Conservation (phyloP, 73 alveolate genomes). For the Urostyla sp. region DNA sequence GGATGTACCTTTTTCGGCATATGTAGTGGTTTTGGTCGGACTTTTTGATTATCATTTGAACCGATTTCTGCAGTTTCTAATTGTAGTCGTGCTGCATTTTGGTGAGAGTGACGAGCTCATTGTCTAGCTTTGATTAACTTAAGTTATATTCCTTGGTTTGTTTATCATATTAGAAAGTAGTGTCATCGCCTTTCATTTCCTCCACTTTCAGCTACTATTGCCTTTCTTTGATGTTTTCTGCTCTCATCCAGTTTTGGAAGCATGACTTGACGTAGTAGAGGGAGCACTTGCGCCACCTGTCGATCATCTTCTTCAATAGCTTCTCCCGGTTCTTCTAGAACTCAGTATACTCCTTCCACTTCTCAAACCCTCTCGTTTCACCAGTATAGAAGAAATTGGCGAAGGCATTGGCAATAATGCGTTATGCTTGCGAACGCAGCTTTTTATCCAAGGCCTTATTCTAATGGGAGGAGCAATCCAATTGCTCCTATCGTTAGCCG, state of each 20-base stretch:
- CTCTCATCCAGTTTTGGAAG: slow-evolving; percentile 36
- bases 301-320: slow-evolving; percentile 18
- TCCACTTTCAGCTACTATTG: slow-evolving; percentile 13
- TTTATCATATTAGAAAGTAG: not conserved
- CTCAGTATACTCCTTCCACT: slow-evolving; percentile 43
- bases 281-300: not conserved
- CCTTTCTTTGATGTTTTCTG: slow-evolving; percentile 18
- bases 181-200: slow-evolving; percentile 10
- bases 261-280: slow-evolving; percentile 35
- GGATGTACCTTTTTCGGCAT: slow-evolving; percentile 52
- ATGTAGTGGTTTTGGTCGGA: slow-evolving; percentile 32
- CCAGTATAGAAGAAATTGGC: slow-evolving; percentile 44
- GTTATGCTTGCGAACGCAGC: slow-evolving; percentile 13
- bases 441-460: not conserved
- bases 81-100: not conserved
- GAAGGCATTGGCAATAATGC: slow-evolving; percentile 39
- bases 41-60: slow-evolving; percentile 17
- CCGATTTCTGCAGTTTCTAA: slow-evolving; percentile 7
- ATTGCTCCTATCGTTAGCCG: not conserved
- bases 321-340: slow-evolving; percentile 13
- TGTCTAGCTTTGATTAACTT: not conserved
- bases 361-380: slow-evolving; percentile 43
- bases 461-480: not conserved
- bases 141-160: not conserved
- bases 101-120: slow-evolving; percentile 12